Evolutionary conservation across 768 basidiomycete genomes (phyloP), one percentile per base, ranked within the genome.

Genomic region (Lyophyllum decastes): DNA sequence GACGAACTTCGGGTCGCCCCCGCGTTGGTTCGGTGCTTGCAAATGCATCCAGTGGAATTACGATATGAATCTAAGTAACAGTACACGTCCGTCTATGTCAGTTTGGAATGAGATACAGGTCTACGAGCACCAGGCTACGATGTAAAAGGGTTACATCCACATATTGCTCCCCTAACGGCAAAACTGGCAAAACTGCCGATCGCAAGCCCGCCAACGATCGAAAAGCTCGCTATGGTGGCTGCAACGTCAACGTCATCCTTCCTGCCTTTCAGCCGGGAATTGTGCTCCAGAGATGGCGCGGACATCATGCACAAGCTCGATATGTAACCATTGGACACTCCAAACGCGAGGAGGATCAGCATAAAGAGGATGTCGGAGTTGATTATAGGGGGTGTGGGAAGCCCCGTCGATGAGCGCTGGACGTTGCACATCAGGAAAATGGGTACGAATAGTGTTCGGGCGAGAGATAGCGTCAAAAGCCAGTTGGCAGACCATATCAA

Each of bases 391-490:
- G 74, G 61, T 8, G 68, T 63, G 8, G 69, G 66, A 5, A 69
- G 56, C 27, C 66, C 55, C 1, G 73, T 62, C 40, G 66, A 62
- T 27, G 77, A 75, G 44, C 79, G 82, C 61, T 87, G 84, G 41
- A 95, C 73, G 67, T 97, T 97, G 79, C 94, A 96, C 73, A 89
- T 78, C n/a, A 96, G 79, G 72, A 96, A 89, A 41, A 95, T 65
- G 27, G 93, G 93, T 48, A 97, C 83, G 74, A 96, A 95, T 33
- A 94, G 66, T 1, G 87, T 89, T 54, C 95, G 86, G 3, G 83
- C 70, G 41, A 90, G 68, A 16, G 93, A 88, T 24, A 92, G 72
- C 6, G 68, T 66, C 16, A 93, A 68, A 38, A 95, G 80, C 33
- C 80, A 80, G 22, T 76, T 79, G 5, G 83, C 81, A 3, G 86